A percentile compares a stretch with the other conserved stretches of the same genome.
Conservation (phyloP, 306 rosid genomes). For the Senna siamea region DNA sequence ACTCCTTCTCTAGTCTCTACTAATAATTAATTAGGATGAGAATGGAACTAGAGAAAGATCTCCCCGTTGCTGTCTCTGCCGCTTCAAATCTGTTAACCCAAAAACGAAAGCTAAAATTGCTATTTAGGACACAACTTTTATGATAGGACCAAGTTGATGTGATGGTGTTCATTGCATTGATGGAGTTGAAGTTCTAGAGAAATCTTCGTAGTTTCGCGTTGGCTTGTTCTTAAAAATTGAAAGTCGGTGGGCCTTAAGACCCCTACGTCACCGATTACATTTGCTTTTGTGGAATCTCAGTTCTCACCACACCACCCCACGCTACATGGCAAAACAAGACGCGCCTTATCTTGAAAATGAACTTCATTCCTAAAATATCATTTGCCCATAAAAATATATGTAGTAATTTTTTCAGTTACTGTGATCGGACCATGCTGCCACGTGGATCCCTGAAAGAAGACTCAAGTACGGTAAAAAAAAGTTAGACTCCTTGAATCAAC, state of each 20-base stretch:
- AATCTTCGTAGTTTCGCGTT: not conserved
- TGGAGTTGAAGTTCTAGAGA: not conserved
- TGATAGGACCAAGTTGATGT: not conserved
- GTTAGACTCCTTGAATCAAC: too few relatives aligned
- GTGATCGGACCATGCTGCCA: slow-evolving; percentile 25
- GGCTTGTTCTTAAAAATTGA: not conserved
- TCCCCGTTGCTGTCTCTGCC: too few relatives aligned
- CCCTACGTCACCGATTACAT: not conserved
- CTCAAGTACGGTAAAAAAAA: too few relatives aligned
- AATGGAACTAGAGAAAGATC: too few relatives aligned
- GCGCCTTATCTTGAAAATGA: not conserved
- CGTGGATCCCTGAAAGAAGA: slow-evolving; percentile 27
- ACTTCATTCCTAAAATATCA: too few relatives aligned
- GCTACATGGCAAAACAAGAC: slow-evolving; percentile 24
- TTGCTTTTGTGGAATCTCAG: slow-evolving; percentile 14
- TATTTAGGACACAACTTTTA: not conserved
- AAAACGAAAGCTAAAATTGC: not conserved
- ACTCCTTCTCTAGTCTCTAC: too few relatives aligned
- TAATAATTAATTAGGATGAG: too few relatives aligned
- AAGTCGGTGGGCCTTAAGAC: not conserved
- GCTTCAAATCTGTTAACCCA: too few relatives aligned
- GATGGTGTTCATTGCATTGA: not conserved
- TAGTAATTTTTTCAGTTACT: too few relatives aligned
- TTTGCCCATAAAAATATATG: too few relatives aligned
- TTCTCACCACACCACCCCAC: not conserved